Conservation (phyloP, 257 asterid genomes). For the Solanum habrochaites region DNA sequence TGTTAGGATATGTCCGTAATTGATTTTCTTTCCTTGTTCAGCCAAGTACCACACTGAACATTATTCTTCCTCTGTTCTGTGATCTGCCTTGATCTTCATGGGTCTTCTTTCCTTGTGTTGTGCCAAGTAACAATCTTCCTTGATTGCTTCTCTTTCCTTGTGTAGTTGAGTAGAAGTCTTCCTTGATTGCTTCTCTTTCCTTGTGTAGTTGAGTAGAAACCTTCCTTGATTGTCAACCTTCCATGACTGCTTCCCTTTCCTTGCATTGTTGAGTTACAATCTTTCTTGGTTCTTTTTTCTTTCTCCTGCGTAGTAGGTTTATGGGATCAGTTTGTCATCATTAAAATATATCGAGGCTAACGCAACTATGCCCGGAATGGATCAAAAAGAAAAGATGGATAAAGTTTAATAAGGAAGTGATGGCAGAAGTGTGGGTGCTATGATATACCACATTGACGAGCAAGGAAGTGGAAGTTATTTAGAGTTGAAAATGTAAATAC, state of each 20-base stretch:
- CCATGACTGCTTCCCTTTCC: background rate
- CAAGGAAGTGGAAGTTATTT: background rate
- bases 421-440: background rate
- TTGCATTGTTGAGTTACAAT: background rate
- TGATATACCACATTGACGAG: background rate
- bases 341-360: background rate
- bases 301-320: background rate
- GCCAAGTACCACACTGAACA: background rate
- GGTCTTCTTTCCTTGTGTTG: background rate
- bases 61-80: background rate
- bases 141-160: background rate
- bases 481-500: background rate
- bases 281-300: background rate
- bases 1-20: background rate
- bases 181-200: background rate
- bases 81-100: background rate
- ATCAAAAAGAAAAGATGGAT: background rate
- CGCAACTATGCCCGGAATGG: background rate
- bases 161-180: background rate
- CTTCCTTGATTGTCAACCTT: background rate
- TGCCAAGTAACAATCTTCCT: background rate
- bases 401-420: background rate
- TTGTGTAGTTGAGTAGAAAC: background rate
- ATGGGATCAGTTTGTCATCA: background rate
- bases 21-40: background rate